A percentile compares a stretch with the other conserved stretches of the same genome.
Conservation (phyloP, 805 yeast genomes). For the Ogataea nakhonphanomensis region DNA sequence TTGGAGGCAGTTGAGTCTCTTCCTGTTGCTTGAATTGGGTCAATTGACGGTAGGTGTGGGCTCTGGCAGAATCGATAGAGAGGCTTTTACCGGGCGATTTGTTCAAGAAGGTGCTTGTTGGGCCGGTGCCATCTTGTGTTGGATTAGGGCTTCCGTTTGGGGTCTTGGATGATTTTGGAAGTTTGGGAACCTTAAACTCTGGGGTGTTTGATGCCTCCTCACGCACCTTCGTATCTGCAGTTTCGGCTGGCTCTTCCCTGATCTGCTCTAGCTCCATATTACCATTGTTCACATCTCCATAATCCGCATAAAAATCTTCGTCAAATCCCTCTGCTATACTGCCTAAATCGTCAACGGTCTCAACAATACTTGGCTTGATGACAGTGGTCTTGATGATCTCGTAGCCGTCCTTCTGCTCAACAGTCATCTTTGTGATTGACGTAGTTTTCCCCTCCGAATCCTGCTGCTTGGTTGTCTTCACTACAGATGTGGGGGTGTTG, state of each 20-base stretch:
- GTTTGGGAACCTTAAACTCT: no score
- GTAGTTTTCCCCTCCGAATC: conserved; percentile 51
- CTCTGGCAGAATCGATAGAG: conserved; percentile 5
- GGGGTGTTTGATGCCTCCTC: no score
- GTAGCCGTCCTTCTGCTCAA: conserved; percentile 45
- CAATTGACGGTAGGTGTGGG: conserved; percentile 18
- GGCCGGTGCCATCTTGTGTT: no score
- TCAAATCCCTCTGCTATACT: conserved; percentile 24
- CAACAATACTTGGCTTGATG: conserved; percentile 29
- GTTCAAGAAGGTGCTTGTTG: no score
- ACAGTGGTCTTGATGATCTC: conserved; percentile 49
- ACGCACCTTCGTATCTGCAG: neutral
- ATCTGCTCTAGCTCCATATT: conserved; percentile 24
- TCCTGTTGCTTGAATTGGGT: conserved; percentile 10
- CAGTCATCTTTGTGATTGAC: conserved; percentile 52
- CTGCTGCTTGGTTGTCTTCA: conserved; percentile 48
- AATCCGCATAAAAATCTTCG: conserved; percentile 20
- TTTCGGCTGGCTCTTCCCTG: conserved; percentile 17
- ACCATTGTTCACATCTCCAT: neutral
- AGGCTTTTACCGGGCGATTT: neutral
- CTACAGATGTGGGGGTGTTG: conserved; percentile 31
- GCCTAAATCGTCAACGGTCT: conserved; percentile 19
- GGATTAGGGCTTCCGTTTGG: no score
- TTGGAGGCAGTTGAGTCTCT: conserved; percentile 12
- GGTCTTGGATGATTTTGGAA: no score